Evolutionary conservation across 768 basidiomycete genomes (phyloP), one percentile per base, ranked within the genome.

Genomic region (Rhizopogon vulgaris): DNA sequence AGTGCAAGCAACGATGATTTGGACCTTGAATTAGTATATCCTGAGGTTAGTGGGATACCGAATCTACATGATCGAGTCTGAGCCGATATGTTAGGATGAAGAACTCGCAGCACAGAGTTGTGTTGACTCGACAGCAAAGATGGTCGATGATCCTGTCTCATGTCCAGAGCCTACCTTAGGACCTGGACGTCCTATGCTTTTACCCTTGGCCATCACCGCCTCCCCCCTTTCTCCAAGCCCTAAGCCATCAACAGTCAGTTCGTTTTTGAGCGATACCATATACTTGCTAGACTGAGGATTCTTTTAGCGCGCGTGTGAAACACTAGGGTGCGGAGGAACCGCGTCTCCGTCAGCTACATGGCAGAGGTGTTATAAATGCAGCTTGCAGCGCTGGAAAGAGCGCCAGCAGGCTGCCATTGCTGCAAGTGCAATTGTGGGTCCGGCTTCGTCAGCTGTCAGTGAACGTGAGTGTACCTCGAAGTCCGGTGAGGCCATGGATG

Each of bases 11-110:
- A 53, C 3, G 54, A 54, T 8, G 60, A 55, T 1, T 15, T 14
- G 18, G 56, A 63, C 18, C 12, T 53, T 4, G 56, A 65, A 6
- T 38, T 65, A 3, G 24, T 55, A 0, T 67, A 67, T 52, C 63
- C 65, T 10, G 57, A 63, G 22, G 64, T 65, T 17, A 37, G 58
- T 45, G 38, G 27, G 24, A 28, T 46, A 14, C 3, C 1, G 6
- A 22, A 15, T 45, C 38, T 6, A 7, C 6, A 15, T n/a, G 18
- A 27, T 17, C 15, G 22, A 11, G 18, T 30, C 39, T 45, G 28
- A 51, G 25, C 28, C 10, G 12, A 8, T 12, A 18, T 24, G 30
- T 22, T 46, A 46, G 45, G 45, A 46, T 22, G 45, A 46, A 9
- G 45, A 46, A 6, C 30, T 34, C 34, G 18, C 32, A 22, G 32